phyloP scores from a whole-genome alignment of 768 basidiomycete species.

The Termitomyces sp. region DNA sequence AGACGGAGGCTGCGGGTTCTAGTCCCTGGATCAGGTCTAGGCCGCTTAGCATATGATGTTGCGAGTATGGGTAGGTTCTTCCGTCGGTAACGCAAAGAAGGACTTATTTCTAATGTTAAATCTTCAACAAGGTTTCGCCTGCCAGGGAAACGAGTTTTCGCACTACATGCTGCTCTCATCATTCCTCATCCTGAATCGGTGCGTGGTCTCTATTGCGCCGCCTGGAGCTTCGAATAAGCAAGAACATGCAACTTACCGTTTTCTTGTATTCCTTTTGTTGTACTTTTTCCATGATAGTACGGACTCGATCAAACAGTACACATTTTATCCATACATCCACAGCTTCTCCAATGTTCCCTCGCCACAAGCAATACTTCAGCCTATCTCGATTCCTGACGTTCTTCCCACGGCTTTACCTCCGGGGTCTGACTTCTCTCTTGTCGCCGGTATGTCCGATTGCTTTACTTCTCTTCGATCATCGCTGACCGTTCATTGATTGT shows the following conservation, averaged over 20 bases:
- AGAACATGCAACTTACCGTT: background rate
- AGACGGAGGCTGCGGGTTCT: conserved; percentile 65
- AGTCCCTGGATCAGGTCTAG: conserved; percentile 87
- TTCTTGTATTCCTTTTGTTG: background rate
- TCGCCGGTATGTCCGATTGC: conserved; percentile 55
- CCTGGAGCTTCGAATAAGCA: background rate
- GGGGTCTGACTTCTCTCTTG: conserved; percentile 70
- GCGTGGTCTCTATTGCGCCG: conserved; percentile 12
- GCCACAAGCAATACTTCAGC: conserved; percentile 54
- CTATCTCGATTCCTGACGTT: conserved; percentile 78
- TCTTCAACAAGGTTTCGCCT: conserved; percentile 62
- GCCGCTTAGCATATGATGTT: conserved; percentile 83
- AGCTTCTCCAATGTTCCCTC: conserved; percentile 80
- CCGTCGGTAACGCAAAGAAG: background rate
- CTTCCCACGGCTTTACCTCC: conserved; percentile 65
- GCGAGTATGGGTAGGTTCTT: conserved; percentile 61
- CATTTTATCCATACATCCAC: conserved; percentile 87
- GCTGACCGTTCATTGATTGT: background rate
- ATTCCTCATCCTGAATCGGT: conserved; percentile 85
- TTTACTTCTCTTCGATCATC: background rate
- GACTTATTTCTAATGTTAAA: background rate
- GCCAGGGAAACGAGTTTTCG: conserved; percentile 94
- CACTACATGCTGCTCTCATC: conserved; percentile 93
- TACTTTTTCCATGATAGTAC: conserved; percentile 37
- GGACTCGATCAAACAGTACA: conserved; percentile 57